These are phyloP conservation scores for Apiotrichum mycotoxinovorans DNA, from an alignment of 1,284 basidiomycete genomes.

Conservation along the genomic window DNA sequence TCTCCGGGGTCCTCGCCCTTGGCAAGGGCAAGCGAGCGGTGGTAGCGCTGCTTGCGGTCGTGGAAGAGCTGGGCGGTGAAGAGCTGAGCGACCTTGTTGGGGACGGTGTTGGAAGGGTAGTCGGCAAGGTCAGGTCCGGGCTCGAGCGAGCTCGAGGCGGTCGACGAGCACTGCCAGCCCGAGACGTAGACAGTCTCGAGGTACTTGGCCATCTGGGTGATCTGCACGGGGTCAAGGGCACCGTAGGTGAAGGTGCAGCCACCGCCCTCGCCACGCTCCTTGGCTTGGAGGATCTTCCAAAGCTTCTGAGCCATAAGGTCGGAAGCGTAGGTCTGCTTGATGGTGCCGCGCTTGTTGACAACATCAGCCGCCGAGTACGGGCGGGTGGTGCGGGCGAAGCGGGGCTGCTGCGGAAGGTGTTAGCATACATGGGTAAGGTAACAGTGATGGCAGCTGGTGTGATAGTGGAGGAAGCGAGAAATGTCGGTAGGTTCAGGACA, in stretches of 20 bases:
- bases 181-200: slow-evolving; percentile 95
- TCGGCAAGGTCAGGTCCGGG: slow-evolving; percentile 94
- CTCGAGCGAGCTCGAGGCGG: slow-evolving; percentile 89
- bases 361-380: slow-evolving; percentile 92
- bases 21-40: slow-evolving; percentile 48
- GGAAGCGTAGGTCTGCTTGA: slow-evolving; percentile 82
- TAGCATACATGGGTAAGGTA: too few relatives aligned
- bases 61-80: slow-evolving; percentile 64
- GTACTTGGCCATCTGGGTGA: slow-evolving; percentile 89
- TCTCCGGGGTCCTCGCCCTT: slow-evolving; percentile 54
- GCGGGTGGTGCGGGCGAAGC: slow-evolving; percentile 77
- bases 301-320: slow-evolving; percentile 84
- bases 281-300: slow-evolving; percentile 56
- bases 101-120: slow-evolving; percentile 62
- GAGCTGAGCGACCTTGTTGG: slow-evolving; percentile 62
- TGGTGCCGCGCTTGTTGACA: slow-evolving; percentile 86
- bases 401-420: slow-evolving; percentile 60
- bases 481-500: neutral
- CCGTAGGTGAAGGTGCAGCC: slow-evolving; percentile 66
- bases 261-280: slow-evolving; percentile 49
- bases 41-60: slow-evolving; percentile 65
- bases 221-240: slow-evolving; percentile 94
- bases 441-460: neutral
- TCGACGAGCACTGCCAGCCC: slow-evolving; percentile 90
- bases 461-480: slow-evolving; percentile 8